Evolutionary conservation across 768 basidiomycete genomes (phyloP).

Genomic region (Podaxis sp.): DNA sequence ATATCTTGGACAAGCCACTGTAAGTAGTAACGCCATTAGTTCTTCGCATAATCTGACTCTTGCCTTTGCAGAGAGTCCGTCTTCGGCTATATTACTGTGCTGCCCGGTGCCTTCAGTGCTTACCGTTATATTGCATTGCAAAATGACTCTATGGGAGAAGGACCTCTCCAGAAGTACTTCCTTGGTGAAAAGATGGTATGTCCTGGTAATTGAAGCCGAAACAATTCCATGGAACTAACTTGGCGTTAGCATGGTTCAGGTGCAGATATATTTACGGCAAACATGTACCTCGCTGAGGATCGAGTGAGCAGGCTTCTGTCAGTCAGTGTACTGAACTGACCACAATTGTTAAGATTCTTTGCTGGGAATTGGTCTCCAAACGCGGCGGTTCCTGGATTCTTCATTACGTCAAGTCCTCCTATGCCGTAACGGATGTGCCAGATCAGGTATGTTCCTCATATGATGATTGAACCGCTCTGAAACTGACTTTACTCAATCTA

Average conservation of each 20-base stretch:
- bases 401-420: conserved; percentile 95
- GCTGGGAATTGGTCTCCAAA: conserved; percentile 98
- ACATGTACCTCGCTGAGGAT: conserved; percentile 96
- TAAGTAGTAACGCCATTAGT: conserved; percentile 24
- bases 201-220: conserved; percentile 10
- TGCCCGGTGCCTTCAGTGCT: conserved; percentile 91
- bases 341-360: conserved; percentile 63
- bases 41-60: not conserved
- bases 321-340: conserved; percentile 4
- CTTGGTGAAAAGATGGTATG: conserved; percentile 89
- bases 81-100: conserved; percentile 93
- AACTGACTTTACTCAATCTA: conserved; percentile 20
- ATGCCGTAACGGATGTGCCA: conserved; percentile 90
- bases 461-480: not conserved
- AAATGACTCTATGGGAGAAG: conserved; percentile 80
- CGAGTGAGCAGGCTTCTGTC: conserved; percentile 39
- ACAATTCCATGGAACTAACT: not conserved
- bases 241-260: conserved; percentile 66
- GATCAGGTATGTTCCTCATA: conserved; percentile 57
- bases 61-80: conserved; percentile 58
- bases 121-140: conserved; percentile 90
- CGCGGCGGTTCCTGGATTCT: conserved; percentile 86
- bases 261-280: conserved; percentile 91
- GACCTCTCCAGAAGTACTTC: conserved; percentile 95
- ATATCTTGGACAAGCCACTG: conserved; percentile 90